Evolutionary conservation across 352 stramenopile genomes (phyloP).

Genomic region (Phytophthora uliginosa): DNA sequence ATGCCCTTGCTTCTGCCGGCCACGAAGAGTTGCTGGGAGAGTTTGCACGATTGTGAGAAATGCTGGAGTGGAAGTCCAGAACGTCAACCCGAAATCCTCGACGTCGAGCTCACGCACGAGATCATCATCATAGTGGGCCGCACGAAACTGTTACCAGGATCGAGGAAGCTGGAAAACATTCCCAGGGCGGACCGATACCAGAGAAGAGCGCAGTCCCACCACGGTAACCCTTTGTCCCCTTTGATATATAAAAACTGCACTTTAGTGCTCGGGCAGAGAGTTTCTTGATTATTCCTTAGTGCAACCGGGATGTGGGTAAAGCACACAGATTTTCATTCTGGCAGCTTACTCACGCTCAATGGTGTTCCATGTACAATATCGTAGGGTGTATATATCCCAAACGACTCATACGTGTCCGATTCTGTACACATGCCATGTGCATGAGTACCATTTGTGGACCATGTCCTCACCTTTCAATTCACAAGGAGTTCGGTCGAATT

Average conservation of each 20-base stretch:
- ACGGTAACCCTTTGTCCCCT: constrained; percentile 17
- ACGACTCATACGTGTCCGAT: constrained; percentile 6
- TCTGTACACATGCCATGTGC: constrained; percentile 23
- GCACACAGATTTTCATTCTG: constrained; percentile 3
- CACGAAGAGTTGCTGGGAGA: too few relatives aligned
- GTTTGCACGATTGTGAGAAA: too few relatives aligned
- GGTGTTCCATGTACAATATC: constrained; percentile 2
- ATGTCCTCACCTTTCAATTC: constrained; percentile 14
- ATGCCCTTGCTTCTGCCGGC: too few relatives aligned
- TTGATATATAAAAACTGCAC: constrained; percentile 6
- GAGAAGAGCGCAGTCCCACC: too few relatives aligned
- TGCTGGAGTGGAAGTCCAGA: too few relatives aligned
- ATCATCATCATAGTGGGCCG: too few relatives aligned
- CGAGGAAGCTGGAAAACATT: too few relatives aligned
- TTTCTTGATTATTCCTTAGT: constrained; percentile 12
- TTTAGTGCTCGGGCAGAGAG: constrained; percentile 7
- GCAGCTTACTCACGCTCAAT: background rate
- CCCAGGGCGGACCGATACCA: too few relatives aligned
- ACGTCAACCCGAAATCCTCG: too few relatives aligned
- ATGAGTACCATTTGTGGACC: constrained; percentile 14
- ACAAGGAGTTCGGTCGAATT: constrained; percentile 5
- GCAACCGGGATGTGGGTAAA: constrained; percentile 9
- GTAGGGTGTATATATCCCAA: constrained; percentile 10
- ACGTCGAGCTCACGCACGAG: too few relatives aligned
- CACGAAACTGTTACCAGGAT: too few relatives aligned